Evolutionary conservation across 805 yeast species (phyloP).

Genomic region (Scheffersomyces ergatensis): DNA sequence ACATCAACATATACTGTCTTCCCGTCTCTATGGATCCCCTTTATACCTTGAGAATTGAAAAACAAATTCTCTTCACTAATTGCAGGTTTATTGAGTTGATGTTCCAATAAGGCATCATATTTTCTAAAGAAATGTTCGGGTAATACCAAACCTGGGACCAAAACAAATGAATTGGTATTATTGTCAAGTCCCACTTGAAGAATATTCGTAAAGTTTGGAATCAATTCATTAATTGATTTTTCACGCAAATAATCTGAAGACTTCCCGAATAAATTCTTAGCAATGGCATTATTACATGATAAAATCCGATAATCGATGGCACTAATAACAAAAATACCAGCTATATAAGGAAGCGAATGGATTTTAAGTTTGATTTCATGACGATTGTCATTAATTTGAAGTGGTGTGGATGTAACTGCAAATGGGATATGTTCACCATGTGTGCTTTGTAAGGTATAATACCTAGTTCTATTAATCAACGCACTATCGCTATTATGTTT

Average conservation of each 20-base stretch:
- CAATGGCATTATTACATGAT: slow-evolving; percentile 77
- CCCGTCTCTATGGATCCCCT: slow-evolving; percentile 73
- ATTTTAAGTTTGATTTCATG: slow-evolving; percentile 56
- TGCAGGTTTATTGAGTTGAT: slow-evolving; percentile 11
- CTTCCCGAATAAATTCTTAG: slow-evolving; percentile 75
- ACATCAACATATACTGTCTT: slow-evolving; percentile 64
- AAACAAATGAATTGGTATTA: slow-evolving; percentile 15
- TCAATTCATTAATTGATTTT: slow-evolving; percentile 49
- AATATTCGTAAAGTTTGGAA: slow-evolving; percentile 60
- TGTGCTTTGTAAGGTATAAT: slow-evolving; percentile 53
- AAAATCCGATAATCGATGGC: slow-evolving; percentile 48
- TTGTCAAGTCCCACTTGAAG: slow-evolving; percentile 38
- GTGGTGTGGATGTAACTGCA: slow-evolving; percentile 63
- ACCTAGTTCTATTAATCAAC: slow-evolving; percentile 54
- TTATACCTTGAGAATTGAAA: slow-evolving; percentile 61
- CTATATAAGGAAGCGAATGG: slow-evolving; percentile 80
- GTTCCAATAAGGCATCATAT: slow-evolving; percentile 44
- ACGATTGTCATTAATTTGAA: slow-evolving; percentile 45
- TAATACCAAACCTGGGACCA: slow-evolving; percentile 68
- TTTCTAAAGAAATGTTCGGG: slow-evolving; percentile 91
- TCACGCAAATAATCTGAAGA: slow-evolving; percentile 43
- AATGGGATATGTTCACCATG: slow-evolving; percentile 60
- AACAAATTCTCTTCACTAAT: slow-evolving; percentile 48
- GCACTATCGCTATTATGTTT: slow-evolving; percentile 24
- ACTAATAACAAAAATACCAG: slow-evolving; percentile 77